These are phyloP conservation scores for Epichloe uncinata DNA, from an alignment of 2,329 filamentous ascomycete species.

Conservation along the genomic window DNA sequence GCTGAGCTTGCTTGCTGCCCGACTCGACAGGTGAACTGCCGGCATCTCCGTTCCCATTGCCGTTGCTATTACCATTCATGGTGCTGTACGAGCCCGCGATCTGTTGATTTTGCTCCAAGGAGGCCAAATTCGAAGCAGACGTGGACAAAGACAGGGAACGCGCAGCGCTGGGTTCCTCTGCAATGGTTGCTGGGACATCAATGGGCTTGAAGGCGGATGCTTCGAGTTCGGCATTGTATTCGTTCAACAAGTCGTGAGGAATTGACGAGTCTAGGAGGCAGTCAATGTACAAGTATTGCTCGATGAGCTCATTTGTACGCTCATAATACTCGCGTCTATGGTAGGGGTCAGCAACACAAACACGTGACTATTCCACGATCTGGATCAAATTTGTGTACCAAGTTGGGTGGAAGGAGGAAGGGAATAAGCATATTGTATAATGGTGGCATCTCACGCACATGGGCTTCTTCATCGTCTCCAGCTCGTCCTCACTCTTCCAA, in stretches of 20 bases:
- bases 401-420: not conserved
- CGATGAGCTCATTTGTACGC: slow-evolving; percentile 74
- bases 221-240: slow-evolving; percentile 56
- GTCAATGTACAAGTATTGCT: slow-evolving; percentile 91
- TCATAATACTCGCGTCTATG: slow-evolving; percentile 68
- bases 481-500: slow-evolving; percentile 66
- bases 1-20: slow-evolving; percentile 5
- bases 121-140: slow-evolving; percentile 7
- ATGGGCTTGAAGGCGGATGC: slow-evolving; percentile 38
- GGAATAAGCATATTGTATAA: not conserved
- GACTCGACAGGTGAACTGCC: slow-evolving; percentile 17
- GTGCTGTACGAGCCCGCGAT: slow-evolving; percentile 16
- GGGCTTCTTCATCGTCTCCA: slow-evolving; percentile 58
- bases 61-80: slow-evolving; percentile 13
- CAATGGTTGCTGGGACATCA: slow-evolving; percentile 59
- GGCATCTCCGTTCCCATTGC: slow-evolving; percentile 12
- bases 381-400: not conserved
- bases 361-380: not conserved
- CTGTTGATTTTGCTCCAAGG: not conserved
- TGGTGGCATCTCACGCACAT: slow-evolving; percentile 31
- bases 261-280: slow-evolving; percentile 79
- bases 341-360: not conserved
- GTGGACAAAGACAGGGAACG: slow-evolving; percentile 11
- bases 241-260: slow-evolving; percentile 83
- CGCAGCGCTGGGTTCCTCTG: slow-evolving; percentile 45